phyloP scores from a whole-genome alignment of 164 flowering plant genomes.

The Umbilicus rupestris region DNA sequence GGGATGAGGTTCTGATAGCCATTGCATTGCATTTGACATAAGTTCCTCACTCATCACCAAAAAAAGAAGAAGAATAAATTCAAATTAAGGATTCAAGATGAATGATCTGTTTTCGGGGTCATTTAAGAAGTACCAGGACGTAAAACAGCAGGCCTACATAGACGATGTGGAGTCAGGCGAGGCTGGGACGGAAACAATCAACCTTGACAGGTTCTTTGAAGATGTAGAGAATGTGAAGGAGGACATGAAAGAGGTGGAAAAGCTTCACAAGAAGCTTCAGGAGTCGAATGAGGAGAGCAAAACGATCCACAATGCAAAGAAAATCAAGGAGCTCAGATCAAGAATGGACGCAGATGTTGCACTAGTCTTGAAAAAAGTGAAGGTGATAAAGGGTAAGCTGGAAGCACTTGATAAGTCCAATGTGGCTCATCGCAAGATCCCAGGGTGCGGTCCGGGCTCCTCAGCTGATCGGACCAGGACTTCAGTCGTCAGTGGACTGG shows the following conservation, averaged over 20 bases:
- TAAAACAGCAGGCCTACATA: conserved; percentile 11
- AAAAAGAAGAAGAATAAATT: background rate
- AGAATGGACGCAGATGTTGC: conserved; percentile 22
- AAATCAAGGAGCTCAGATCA: conserved; percentile 20
- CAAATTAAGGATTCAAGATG: conserved; percentile 18
- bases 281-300: conserved; percentile 24
- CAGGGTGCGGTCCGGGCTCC: conserved; percentile 26
- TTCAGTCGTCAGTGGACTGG: conserved; percentile 19
- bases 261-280: conserved; percentile 16
- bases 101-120: conserved; percentile 23
- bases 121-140: conserved; percentile 16
- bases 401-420: conserved; percentile 22
- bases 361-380: conserved; percentile 20
- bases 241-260: conserved; percentile 20
- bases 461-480: conserved; percentile 24
- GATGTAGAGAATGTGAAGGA: conserved; percentile 22
- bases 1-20: background rate
- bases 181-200: background rate
- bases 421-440: conserved; percentile 14
- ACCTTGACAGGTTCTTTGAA: conserved; percentile 21
- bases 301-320: conserved; percentile 18
- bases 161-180: conserved; percentile 20
- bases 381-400: conserved; percentile 21
- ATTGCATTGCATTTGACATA: background rate
- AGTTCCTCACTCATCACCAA: background rate